phyloP scores from a whole-genome alignment of 441 rosid genomes.

The Arabidopsis lyrata region DNA sequence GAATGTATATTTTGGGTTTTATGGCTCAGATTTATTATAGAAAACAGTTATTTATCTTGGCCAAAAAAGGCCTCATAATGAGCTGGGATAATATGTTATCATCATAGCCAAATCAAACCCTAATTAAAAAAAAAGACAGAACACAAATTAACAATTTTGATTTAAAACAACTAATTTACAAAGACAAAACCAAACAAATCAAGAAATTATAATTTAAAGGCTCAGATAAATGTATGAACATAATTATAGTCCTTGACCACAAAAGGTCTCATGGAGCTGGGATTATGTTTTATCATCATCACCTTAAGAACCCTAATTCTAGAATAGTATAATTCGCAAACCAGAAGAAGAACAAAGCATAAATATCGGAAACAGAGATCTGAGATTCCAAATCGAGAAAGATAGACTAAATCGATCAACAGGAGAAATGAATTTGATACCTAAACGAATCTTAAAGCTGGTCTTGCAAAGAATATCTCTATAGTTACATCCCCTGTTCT shows the following conservation, averaged over 20 bases:
- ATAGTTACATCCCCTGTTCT: too few relatives aligned
- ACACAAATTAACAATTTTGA: too few relatives aligned
- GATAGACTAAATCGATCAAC: too few relatives aligned
- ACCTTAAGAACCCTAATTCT: not conserved
- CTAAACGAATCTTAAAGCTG: too few relatives aligned
- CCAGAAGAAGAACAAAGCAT: not conserved
- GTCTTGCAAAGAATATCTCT: too few relatives aligned
- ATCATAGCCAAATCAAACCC: constrained; percentile 44
- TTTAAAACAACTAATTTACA: too few relatives aligned
- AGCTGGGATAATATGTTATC: constrained; percentile 75
- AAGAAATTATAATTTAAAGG: not conserved
- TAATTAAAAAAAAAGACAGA: too few relatives aligned
- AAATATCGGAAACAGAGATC: not conserved
- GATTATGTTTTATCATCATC: constrained; percentile 48
- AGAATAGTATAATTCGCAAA: not conserved
- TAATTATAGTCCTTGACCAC: constrained; percentile 47
- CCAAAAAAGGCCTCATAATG: constrained; percentile 75
- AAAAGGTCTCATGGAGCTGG: constrained; percentile 51
- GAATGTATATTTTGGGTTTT: not conserved
- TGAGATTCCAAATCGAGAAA: too few relatives aligned
- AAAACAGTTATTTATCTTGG: constrained; percentile 53
- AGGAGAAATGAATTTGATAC: too few relatives aligned
- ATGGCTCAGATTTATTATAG: constrained; percentile 61
- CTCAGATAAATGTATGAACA: constrained; percentile 45
- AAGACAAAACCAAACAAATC: too few relatives aligned